Conservation (phyloP, 805 yeast species). For the Candida ulmi region DNA sequence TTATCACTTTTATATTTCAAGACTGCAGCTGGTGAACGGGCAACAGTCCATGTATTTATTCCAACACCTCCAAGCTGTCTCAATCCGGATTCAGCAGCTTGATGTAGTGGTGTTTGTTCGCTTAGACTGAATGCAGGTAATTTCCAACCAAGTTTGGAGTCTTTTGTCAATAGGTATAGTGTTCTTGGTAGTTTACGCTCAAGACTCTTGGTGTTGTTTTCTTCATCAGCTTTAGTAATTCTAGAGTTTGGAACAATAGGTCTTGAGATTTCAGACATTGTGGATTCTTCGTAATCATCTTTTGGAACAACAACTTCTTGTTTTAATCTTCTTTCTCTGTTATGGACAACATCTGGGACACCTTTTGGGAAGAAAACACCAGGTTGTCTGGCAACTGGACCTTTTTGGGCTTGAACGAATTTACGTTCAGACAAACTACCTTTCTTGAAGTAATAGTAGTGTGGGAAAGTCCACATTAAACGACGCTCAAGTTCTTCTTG, state of each 20-base stretch:
- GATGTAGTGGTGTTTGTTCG: conserved; percentile 48
- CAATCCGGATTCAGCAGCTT: conserved; percentile 70
- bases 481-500: conserved; percentile 84
- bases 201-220: conserved; percentile 56
- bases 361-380: conserved; percentile 80
- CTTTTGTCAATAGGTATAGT: conserved; percentile 65
- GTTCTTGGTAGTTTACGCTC: conserved; percentile 79
- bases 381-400: conserved; percentile 67
- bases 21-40: conserved; percentile 79
- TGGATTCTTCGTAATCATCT: conserved; percentile 30
- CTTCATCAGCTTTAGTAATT: conserved; percentile 68
- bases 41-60: conserved; percentile 87
- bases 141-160: conserved; percentile 48
- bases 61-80: conserved; percentile 64
- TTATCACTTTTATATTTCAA: conserved; percentile 33
- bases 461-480: conserved; percentile 96
- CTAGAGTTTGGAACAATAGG: conserved; percentile 69
- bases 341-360: conserved; percentile 77
- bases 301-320: conserved; percentile 77
- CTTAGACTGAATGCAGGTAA: conserved; percentile 66
- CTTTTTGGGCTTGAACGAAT: conserved; percentile 67
- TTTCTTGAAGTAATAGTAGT: conserved; percentile 82
- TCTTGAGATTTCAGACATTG: conserved; percentile 55
- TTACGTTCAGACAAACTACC: conserved; percentile 87
- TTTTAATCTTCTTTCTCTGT: conserved; percentile 81